phyloP scores from a whole-genome alignment of 2,329 filamentous ascomycete genomes.

The Aspergillus sergii region DNA sequence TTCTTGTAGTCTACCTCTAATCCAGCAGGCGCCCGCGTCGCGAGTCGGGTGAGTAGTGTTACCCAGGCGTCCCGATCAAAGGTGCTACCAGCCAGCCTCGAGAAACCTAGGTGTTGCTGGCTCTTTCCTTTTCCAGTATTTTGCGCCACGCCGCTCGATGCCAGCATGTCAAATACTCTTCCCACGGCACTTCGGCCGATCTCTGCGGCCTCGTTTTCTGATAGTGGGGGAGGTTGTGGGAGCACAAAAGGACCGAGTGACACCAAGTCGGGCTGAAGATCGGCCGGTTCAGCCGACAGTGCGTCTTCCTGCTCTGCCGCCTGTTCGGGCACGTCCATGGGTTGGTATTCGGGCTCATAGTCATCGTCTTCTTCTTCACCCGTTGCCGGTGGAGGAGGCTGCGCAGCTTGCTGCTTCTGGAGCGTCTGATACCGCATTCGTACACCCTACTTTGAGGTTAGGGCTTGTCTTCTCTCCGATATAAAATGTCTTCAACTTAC shows the following conservation, averaged over 20 bases:
- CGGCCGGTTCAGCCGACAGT: slow-evolving; percentile 75
- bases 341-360: slow-evolving; percentile 85
- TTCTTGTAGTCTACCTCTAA: slow-evolving; percentile 57
- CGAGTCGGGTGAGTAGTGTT: slow-evolving; percentile 80
- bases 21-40: slow-evolving; percentile 74
- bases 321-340: slow-evolving; percentile 58
- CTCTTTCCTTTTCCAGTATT: slow-evolving; percentile 52
- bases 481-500: slow-evolving; percentile 44
- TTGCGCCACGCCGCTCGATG: slow-evolving; percentile 68
- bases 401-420: slow-evolving; percentile 39
- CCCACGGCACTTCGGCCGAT: slow-evolving; percentile 74
- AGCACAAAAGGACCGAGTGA: slow-evolving; percentile 77
- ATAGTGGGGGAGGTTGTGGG: slow-evolving; percentile 73
- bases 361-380: slow-evolving; percentile 77
- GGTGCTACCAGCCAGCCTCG: slow-evolving; percentile 78
- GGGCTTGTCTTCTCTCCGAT: not conserved
- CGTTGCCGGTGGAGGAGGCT: slow-evolving; percentile 26
- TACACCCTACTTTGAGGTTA: slow-evolving; percentile 36
- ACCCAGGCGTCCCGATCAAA: slow-evolving; percentile 90
- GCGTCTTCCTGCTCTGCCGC: slow-evolving; percentile 60
- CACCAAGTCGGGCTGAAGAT: slow-evolving; percentile 60
- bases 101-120: slow-evolving; percentile 70
- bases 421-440: slow-evolving; percentile 42
- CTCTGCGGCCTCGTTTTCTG: slow-evolving; percentile 69
- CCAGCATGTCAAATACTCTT: slow-evolving; percentile 78